phyloP scores from a whole-genome alignment of 1,284 basidiomycete genomes.

The Ceratobasidium sp. region DNA sequence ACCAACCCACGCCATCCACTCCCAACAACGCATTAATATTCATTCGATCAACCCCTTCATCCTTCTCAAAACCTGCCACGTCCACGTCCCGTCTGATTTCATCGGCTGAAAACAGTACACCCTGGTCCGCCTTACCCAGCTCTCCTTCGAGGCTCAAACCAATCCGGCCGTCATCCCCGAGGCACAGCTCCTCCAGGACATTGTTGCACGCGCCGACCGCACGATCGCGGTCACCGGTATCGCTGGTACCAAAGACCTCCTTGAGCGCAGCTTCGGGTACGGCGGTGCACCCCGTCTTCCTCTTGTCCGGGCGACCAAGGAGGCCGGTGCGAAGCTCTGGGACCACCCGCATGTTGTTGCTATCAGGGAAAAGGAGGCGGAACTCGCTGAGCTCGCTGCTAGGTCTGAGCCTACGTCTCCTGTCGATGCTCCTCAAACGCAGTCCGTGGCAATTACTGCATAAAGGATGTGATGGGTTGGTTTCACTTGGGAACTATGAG shows the following conservation, averaged over 20 bases:
- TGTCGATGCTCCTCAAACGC: neutral
- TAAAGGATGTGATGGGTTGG: conserved; percentile 4
- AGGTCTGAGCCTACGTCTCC: conserved; percentile 18
- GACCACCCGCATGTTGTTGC: conserved; percentile 74
- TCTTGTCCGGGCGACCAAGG: conserved; percentile 65
- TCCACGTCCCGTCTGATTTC: neutral
- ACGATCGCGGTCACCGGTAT: conserved; percentile 83
- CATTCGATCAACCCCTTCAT: conserved; percentile 44
- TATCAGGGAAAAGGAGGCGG: conserved; percentile 68
- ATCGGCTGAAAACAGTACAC: conserved; percentile 66
- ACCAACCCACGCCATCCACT: conserved; percentile 45
- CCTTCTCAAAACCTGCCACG: conserved; percentile 11
- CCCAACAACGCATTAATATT: conserved; percentile 5
- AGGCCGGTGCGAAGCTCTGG: conserved; percentile 68
- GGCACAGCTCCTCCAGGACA: conserved; percentile 80
- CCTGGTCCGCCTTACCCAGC: conserved; percentile 69
- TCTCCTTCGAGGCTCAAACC: conserved; percentile 65
- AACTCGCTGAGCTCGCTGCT: conserved; percentile 15
- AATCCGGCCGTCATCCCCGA: conserved; percentile 69
- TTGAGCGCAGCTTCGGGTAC: conserved; percentile 76
- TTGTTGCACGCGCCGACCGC: conserved; percentile 81
- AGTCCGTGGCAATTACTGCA: conserved; percentile 17
- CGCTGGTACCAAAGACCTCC: conserved; percentile 81
- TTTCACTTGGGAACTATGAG: conserved; percentile 10
- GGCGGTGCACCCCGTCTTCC: conserved; percentile 80